Base-by-base conservation (phyloP, 2,329 filamentous ascomycete species). In the Dothideomycetes sp. region DNA sequence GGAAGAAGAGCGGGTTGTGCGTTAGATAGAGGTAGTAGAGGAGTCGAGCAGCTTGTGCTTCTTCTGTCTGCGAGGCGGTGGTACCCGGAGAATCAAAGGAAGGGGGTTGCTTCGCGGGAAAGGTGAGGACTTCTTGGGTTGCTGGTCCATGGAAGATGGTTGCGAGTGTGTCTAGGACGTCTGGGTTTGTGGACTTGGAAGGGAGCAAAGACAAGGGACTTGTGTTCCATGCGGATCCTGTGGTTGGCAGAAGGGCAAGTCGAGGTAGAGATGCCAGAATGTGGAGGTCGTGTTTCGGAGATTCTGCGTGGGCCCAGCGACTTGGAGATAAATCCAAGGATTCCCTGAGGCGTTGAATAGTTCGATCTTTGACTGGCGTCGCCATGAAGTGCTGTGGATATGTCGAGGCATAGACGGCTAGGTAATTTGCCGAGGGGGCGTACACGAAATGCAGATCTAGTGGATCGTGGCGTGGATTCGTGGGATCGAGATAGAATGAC, bases 231-330 rank as follows among this genome's bases (percentile, higher is more conserved):
- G 14, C 47, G 32, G 15, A 34, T 38, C 4, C 53, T 55, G 5
- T 58, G 22, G 22, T 27, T 27, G 71, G 66, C 3, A 76, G 50
- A 1, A 79, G 59, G 24, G 69, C 55, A 10, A 66, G 62, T 9
- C 74, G 66, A 16, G 75, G 75, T 30, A 79, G 60, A 9, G 69
- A 70, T 4, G 70, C 64, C n/a, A 78, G 57, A n/a, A 79, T 61
- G 45, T 66, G 67, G 5, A 78, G 61, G 45, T 77, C 72, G 38
- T 70, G 66, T 14, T 66, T 66, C 8, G 73, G 72, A n/a, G 65
- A 65, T 19, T 70, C 66, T 2, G 62, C 62, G 41, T 71, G 69
- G 5, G 72, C 71, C 70, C 69, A 73, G 44, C 65, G 63, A 3
- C 54, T 54, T 1, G 65, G 58, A 3, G 64, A 61, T 4, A 70